Percentiles rank a stretch among this genome's conserved stretches.
Evolutionary conservation across 1,284 basidiomycete species (phyloP).

Genomic region (Heliocybe sulcata): DNA sequence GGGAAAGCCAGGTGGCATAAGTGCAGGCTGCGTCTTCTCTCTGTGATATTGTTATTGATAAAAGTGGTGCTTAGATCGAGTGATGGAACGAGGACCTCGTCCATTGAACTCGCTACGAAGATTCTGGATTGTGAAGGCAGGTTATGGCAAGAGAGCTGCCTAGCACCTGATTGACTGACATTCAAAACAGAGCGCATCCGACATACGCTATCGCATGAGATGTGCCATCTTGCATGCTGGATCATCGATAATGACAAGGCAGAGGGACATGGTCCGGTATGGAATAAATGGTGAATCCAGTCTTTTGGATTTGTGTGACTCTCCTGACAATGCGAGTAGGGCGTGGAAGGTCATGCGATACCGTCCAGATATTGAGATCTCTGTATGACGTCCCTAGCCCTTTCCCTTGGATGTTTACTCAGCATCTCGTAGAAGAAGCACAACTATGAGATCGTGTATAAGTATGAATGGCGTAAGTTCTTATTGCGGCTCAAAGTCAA

Average conservation of each 20-base stretch:
- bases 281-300: constrained; percentile 56
- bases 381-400: constrained; percentile 35
- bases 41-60: background rate
- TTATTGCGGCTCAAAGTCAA: background rate
- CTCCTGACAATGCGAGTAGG: constrained; percentile 31
- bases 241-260: constrained; percentile 59
- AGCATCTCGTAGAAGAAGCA: constrained; percentile 50
- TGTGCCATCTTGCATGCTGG: constrained; percentile 86
- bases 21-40: constrained; percentile 25
- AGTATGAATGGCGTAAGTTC: constrained; percentile 68
- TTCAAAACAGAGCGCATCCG: constrained; percentile 53
- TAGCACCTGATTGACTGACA: background rate
- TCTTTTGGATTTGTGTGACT: background rate
- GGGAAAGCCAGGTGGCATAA: constrained; percentile 68
- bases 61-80: constrained; percentile 29
- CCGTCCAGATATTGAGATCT: constrained; percentile 61
- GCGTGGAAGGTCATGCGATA: constrained; percentile 53
- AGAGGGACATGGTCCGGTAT: constrained; percentile 63
- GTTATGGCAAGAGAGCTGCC: constrained; percentile 4
- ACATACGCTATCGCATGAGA: constrained; percentile 79
- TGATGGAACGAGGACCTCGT: constrained; percentile 41
- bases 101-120: constrained; percentile 73
- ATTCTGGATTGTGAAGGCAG: constrained; percentile 69
- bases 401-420: constrained; percentile 7
- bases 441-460: constrained; percentile 71